Percentiles rank a stretch among this genome's conserved stretches.
Evolutionary conservation across 192 early-diverging fungal genomes (phyloP).

Genomic region (Backusella mclennaniae): DNA sequence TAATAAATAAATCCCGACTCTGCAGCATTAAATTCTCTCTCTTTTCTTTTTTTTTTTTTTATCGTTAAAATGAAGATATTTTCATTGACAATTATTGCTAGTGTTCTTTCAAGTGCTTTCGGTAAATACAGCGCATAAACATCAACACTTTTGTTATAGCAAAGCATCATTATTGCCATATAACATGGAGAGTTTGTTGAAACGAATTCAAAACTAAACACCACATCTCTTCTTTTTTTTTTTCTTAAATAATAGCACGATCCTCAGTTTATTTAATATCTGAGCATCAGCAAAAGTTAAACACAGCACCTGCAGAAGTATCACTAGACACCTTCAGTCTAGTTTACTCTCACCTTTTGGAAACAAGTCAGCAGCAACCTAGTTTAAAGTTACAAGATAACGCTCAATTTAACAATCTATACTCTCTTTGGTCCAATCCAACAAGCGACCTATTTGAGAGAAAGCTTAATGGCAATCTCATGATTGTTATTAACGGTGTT

Average conservation of each 20-base stretch:
- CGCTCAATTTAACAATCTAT: neutral
- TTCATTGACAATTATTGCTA: neutral
- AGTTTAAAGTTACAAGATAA: constrained; percentile 16
- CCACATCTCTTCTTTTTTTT: neutral
- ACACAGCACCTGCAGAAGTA: constrained; percentile 16
- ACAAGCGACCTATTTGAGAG: constrained; percentile 4
- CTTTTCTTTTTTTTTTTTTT: constrained; percentile 5
- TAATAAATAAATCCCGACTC: neutral
- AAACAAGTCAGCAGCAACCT: constrained; percentile 11
- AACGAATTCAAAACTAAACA: neutral
- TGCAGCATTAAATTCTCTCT: neutral
- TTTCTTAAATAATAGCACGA: neutral
- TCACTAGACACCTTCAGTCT: constrained; percentile 15
- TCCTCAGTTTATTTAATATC: constrained; percentile 26
- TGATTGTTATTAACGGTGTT: constrained; percentile 22
- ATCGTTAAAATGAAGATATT: constrained; percentile 11
- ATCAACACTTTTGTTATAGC: neutral
- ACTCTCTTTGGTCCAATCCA: constrained; percentile 8
- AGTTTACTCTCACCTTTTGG: constrained; percentile 24
- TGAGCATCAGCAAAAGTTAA: neutral
- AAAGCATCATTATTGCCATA: neutral
- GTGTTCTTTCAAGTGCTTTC: constrained; percentile 3
- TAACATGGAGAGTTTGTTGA: too few species aligned
- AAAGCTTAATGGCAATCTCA: constrained; percentile 21
- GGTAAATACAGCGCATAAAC: neutral